phyloP scores from a whole-genome alignment of 345 rosid species.

The Rhodamnia rubescens region DNA sequence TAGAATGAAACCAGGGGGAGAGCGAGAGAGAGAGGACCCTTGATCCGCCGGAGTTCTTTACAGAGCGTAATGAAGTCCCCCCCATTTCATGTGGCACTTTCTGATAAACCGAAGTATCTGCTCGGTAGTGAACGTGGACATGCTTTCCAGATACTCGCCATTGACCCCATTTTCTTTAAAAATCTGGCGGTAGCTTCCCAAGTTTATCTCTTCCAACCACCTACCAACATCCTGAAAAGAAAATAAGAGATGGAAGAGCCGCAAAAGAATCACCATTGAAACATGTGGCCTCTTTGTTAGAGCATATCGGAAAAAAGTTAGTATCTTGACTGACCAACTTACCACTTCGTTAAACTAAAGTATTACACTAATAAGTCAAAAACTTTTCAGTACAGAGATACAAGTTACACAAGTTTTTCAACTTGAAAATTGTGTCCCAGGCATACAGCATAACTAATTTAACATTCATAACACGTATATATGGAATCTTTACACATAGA shows the following conservation, averaged over 20 bases:
- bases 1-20: neutral
- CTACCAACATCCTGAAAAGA: constrained; percentile 70
- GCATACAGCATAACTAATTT: neutral
- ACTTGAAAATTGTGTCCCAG: neutral
- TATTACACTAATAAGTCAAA: neutral
- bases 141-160: constrained; percentile 88
- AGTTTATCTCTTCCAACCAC: constrained; percentile 90
- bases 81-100: constrained; percentile 99
- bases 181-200: constrained; percentile 74
- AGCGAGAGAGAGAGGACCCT: constrained; percentile 31
- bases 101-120: constrained; percentile 94
- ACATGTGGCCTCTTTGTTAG: neutral
- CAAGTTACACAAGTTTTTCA: neutral
- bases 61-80: constrained; percentile 96
- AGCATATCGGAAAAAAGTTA: neutral
- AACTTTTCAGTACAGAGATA: neutral
- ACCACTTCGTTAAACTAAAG: neutral
- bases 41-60: constrained; percentile 89
- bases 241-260: neutral
- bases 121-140: constrained; percentile 95
- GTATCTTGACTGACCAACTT: neutral
- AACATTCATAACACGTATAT: neutral
- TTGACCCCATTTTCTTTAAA: constrained; percentile 87
- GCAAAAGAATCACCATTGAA: neutral
- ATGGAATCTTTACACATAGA: neutral